phyloP scores from a whole-genome alignment of 1,284 basidiomycete species.

The Peniophora sp. region DNA sequence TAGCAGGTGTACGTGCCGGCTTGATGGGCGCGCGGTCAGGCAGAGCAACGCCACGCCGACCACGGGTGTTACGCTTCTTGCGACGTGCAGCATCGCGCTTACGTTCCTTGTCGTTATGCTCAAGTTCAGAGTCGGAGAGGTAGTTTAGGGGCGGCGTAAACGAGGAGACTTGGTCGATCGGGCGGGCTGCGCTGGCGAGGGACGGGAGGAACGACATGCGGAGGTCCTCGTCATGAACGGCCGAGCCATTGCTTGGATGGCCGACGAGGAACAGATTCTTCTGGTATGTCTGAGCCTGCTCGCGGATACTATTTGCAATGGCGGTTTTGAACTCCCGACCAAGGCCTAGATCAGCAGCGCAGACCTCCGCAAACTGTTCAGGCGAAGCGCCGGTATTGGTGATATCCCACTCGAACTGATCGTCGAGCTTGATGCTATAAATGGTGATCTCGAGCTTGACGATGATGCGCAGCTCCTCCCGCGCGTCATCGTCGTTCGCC shows the following conservation, averaged over 20 bases:
- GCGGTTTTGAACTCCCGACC: slow-evolving; percentile 92
- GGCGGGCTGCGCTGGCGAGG: slow-evolving; percentile 61
- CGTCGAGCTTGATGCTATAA: slow-evolving; percentile 88
- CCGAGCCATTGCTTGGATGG: slow-evolving; percentile 74
- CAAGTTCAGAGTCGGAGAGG: slow-evolving; percentile 84
- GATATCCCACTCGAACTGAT: slow-evolving; percentile 98
- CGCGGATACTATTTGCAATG: slow-evolving; percentile 91
- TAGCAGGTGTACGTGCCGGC: slow-evolving; percentile 83
- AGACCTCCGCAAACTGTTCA: slow-evolving; percentile 88
- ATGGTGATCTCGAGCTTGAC: slow-evolving; percentile 97
- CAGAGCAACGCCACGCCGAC: slow-evolving; percentile 80
- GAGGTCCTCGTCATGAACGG: slow-evolving; percentile 87
- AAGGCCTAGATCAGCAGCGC: slow-evolving; percentile 84
- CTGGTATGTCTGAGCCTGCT: slow-evolving; percentile 89
- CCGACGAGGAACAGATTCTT: slow-evolving; percentile 91
- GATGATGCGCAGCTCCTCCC: slow-evolving; percentile 84
- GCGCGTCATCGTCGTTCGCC: slow-evolving; percentile 48
- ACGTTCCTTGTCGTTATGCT: slow-evolving; percentile 84
- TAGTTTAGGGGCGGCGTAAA: slow-evolving; percentile 89
- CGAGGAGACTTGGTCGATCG: slow-evolving; percentile 65
- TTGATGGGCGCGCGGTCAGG: slow-evolving; percentile 92
- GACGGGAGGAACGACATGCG: slow-evolving; percentile 84
- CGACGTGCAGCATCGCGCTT: slow-evolving; percentile 86
- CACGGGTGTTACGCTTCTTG: slow-evolving; percentile 83
- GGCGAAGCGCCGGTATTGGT: slow-evolving; percentile 74